A percentile compares a stretch with the other conserved stretches of the same genome.
Evolutionary conservation across 768 basidiomycete species (phyloP).

Genomic region (Royoungia palumana): DNA sequence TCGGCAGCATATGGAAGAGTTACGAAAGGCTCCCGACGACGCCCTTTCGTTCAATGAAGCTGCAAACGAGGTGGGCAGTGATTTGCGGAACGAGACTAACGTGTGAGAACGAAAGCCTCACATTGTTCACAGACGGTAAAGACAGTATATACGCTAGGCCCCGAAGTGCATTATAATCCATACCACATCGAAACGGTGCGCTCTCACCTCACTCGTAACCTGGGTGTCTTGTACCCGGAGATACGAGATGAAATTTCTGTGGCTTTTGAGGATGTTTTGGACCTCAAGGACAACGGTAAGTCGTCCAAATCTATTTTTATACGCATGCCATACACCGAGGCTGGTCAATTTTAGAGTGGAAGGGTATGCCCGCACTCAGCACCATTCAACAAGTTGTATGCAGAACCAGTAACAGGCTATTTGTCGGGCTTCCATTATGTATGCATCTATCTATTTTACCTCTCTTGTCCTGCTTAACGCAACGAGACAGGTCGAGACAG

Average conservation of each 20-base stretch:
- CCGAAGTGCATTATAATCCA: conserved; percentile 24
- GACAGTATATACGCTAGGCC: conserved; percentile 37
- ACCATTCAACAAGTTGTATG: conserved; percentile 35
- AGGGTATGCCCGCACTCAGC: conserved; percentile 25
- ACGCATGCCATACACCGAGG: neutral
- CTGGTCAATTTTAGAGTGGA: conserved; percentile 36
- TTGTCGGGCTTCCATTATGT: conserved; percentile 52
- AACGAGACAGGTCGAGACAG: conserved; percentile 25
- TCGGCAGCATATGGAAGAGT: conserved; percentile 35
- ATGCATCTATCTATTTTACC: neutral
- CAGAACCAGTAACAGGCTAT: conserved; percentile 43
- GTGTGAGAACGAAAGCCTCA: neutral
- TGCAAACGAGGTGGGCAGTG: conserved; percentile 30
- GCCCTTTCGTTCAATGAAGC: conserved; percentile 35
- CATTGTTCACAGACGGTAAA: conserved; percentile 33
- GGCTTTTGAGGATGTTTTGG: conserved; percentile 40
- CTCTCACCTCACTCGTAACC: conserved; percentile 37
- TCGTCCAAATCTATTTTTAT: neutral
- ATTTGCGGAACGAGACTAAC: neutral
- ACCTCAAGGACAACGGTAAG: conserved; percentile 14
- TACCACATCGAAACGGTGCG: conserved; percentile 34
- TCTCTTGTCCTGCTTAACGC: neutral
- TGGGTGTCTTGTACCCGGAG: conserved; percentile 33
- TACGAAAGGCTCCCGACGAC: conserved; percentile 40
- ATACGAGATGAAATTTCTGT: conserved; percentile 31